Evolutionary conservation across 2,329 filamentous ascomycete species (phyloP), one percentile per base, ranked within the genome.

Genomic region (Fusarium armeniacum): DNA sequence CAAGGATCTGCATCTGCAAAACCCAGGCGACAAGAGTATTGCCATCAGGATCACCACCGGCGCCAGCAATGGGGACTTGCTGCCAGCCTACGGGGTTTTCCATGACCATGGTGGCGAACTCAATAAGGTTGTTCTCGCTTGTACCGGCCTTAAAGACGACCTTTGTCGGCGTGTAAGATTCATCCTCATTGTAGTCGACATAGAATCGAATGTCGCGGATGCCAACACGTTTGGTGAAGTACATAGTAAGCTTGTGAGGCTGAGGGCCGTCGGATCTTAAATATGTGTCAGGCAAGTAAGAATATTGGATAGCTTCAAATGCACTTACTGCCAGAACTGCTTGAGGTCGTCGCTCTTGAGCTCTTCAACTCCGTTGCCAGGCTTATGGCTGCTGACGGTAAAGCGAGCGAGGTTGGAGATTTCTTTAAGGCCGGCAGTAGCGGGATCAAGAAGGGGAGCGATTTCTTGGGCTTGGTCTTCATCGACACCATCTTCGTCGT

Each of bases 111-210:
- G 90, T 90, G 3, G 90, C 90, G 78, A 97, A 98, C 67, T 96
- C 92, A 56, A 97, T 91, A 12, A 98, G 87, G 76, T 97, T 94
- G 79, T 98, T 96, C 70, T 94, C 91, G 45, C 94, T 93, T 68
- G 93, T 97, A 15, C 96, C 96, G 0, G 94, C 95, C 38, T 91
- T 89, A 77, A 98, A 94, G 47, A 92, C 84, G 75, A 99, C 97
- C 74, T 94, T 93, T 2, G 94, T 98, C 0, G 96, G 96, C 5
- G 96, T 99, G 79, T 99, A 99, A 44, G 92, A 96, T 81, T 99
- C 96, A 79, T 99, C 96, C 56, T 93, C 89, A 67, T 91, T 90
- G 79, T 97, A 97, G 81, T 99, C 94, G 45, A 99, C 90, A 72
- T 91, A 94, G 73, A 96, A 89, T n/a, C 92, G 87, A 53, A 96